Conservation (phyloP, 2,329 filamentous ascomycete species). For the Diaporthe sp. region DNA sequence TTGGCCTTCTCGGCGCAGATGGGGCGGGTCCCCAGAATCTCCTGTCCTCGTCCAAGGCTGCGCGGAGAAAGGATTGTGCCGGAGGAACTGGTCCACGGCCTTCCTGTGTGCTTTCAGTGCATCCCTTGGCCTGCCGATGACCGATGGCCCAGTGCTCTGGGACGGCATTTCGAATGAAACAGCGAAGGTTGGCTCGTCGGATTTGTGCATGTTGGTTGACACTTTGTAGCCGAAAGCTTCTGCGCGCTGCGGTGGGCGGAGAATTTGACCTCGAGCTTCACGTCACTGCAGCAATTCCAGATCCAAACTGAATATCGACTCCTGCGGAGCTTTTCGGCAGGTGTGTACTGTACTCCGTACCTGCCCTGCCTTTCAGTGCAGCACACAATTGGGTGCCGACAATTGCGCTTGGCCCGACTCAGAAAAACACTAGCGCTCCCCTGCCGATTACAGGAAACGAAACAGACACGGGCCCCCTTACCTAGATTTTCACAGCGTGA, state of each 20-base stretch:
- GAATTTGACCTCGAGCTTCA: not conserved
- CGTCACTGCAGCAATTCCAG: not conserved
- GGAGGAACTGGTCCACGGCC: not conserved
- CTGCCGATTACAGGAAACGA: slow-evolving; percentile 28
- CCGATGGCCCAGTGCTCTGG: slow-evolving; percentile 28
- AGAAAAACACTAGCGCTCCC: not conserved
- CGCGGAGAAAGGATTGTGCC: not conserved
- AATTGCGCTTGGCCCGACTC: slow-evolving; percentile 12
- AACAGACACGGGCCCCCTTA: slow-evolving; percentile 28
- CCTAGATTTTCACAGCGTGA: slow-evolving; percentile 1
- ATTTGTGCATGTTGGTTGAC: slow-evolving; percentile 9
- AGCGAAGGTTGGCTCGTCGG: slow-evolving; percentile 26
- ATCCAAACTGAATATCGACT: not conserved
- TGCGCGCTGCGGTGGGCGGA: not conserved
- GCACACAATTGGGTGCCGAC: not conserved
- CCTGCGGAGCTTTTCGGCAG: not conserved
- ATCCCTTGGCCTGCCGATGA: not conserved
- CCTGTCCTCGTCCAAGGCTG: not conserved
- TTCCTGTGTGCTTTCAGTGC: not conserved
- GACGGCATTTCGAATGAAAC: slow-evolving; percentile 27
- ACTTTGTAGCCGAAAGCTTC: slow-evolving; percentile 18
- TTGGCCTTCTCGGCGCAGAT: not conserved
- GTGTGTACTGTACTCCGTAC: not conserved
- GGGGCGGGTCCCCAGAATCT: not conserved
- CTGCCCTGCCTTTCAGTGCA: not conserved